Evolutionary conservation across 2,329 filamentous ascomycete species (phyloP).

Genomic region (Xylariaceae sp.): DNA sequence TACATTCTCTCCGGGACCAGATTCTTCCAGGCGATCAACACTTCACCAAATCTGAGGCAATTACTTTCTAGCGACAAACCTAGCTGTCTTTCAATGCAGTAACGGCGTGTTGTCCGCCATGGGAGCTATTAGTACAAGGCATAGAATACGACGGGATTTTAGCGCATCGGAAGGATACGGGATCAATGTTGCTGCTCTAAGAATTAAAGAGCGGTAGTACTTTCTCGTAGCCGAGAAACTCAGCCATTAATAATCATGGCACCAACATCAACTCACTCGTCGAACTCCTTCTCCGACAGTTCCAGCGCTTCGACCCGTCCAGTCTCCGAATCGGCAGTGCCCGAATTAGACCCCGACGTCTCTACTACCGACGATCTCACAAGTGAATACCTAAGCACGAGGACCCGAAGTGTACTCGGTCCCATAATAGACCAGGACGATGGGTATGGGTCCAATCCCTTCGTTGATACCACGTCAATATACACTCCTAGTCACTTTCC

Average conservation of each 20-base stretch:
- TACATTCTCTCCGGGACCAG: neutral
- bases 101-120: constrained; percentile 33
- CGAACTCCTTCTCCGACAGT: constrained; percentile 34
- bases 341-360: constrained; percentile 40
- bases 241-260: constrained; percentile 32
- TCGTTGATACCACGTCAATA: constrained; percentile 53
- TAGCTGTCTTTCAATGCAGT: constrained; percentile 17
- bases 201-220: constrained; percentile 28
- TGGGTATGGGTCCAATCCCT: constrained; percentile 31
- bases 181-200: constrained; percentile 25
- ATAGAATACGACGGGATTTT: constrained; percentile 28
- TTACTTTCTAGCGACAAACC: neutral
- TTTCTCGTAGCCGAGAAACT: constrained; percentile 21
- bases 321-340: constrained; percentile 35
- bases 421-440: constrained; percentile 34
- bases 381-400: constrained; percentile 41
- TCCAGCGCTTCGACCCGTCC: constrained; percentile 32
- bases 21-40: neutral
- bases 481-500: constrained; percentile 53
- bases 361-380: constrained; percentile 42
- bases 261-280: constrained; percentile 35
- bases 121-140: constrained; percentile 31
- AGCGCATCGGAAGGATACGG: constrained; percentile 28
- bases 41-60: neutral
- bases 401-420: constrained; percentile 36